Percentiles rank a stretch among this genome's conserved stretches.
Conservation (phyloP, 2,329 filamentous ascomycete species). For the Rhinocladiella similis region DNA sequence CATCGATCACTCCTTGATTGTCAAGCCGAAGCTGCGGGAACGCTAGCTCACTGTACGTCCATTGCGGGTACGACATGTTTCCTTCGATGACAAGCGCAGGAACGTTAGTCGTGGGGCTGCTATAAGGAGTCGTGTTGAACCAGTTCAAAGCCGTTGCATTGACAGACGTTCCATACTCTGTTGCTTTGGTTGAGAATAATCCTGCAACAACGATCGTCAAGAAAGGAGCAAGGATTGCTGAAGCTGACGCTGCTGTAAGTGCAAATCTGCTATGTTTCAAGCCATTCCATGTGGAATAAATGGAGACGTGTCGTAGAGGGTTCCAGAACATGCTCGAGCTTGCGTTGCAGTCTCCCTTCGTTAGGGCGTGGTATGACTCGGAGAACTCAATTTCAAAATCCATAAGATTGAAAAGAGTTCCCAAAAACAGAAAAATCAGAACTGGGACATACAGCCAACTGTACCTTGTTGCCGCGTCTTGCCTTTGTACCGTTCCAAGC, state of each 20-base stretch:
- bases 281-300: conserved; percentile 18
- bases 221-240: conserved; percentile 28
- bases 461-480: conserved; percentile 15
- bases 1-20: neutral
- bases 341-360: conserved; percentile 16
- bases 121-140: conserved; percentile 19
- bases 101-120: conserved; percentile 1
- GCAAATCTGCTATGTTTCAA: conserved; percentile 20
- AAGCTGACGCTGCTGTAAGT: conserved; percentile 23
- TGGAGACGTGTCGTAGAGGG: conserved; percentile 14
- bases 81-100: conserved; percentile 17
- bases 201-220: conserved; percentile 32
- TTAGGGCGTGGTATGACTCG: conserved; percentile 20
- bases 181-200: conserved; percentile 27
- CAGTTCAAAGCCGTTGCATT: conserved; percentile 30
- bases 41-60: conserved; percentile 22
- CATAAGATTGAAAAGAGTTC: conserved; percentile 25
- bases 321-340: conserved; percentile 22
- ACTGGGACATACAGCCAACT: conserved; percentile 31
- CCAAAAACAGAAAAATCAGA: conserved; percentile 21
- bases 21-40: conserved; percentile 5
- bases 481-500: conserved; percentile 11
- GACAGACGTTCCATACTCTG: conserved; percentile 14
- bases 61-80: conserved; percentile 25
- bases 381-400: conserved; percentile 22